Evolutionary conservation across 805 yeast species (phyloP).

Genomic region (Scheffersomyces stipitis): DNA sequence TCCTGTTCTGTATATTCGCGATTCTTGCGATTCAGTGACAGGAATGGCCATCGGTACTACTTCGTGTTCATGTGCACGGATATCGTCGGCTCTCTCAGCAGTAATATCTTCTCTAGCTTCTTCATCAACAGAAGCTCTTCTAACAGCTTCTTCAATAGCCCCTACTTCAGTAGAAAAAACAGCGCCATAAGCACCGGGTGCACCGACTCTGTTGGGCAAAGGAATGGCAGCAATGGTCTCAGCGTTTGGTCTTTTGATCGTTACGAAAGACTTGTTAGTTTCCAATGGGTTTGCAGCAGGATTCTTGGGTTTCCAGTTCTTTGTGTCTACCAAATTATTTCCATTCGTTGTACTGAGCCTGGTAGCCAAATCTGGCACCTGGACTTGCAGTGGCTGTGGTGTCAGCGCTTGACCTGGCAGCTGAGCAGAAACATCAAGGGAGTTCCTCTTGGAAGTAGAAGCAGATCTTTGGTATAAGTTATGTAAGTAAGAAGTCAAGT

Average conservation of each 20-base stretch:
- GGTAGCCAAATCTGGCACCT: slow-evolving; percentile 1
- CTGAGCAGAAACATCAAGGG: slow-evolving; percentile 29
- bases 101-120: background rate
- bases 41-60: slow-evolving; percentile 2
- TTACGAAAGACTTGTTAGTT: slow-evolving; percentile 63
- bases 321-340: slow-evolving; percentile 11
- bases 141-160: slow-evolving; percentile 30
- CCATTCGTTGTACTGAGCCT: slow-evolving; percentile 6
- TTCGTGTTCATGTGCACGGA: slow-evolving; percentile 2
- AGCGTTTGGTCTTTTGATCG: slow-evolving; percentile 58
- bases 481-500: slow-evolving; percentile 68
- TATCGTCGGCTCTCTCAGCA: slow-evolving; percentile 23
- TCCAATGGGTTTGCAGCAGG: slow-evolving; percentile 70
- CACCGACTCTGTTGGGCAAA: slow-evolving; percentile 15
- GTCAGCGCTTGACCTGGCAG: background rate
- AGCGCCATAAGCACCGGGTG: slow-evolving; percentile 26
- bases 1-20: slow-evolving; percentile 47
- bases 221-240: slow-evolving; percentile 19
- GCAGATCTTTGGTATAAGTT: slow-evolving; percentile 47
- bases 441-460: slow-evolving; percentile 39
- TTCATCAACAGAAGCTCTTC: slow-evolving; percentile 5
- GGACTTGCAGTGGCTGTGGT: background rate
- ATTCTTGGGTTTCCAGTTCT: slow-evolving; percentile 54
- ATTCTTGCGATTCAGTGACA: slow-evolving; percentile 29
- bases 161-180: slow-evolving; percentile 48